These are phyloP conservation scores for Fraxinus quadrangulata DNA, from an alignment of 257 asterid species.

Conservation along the genomic window DNA sequence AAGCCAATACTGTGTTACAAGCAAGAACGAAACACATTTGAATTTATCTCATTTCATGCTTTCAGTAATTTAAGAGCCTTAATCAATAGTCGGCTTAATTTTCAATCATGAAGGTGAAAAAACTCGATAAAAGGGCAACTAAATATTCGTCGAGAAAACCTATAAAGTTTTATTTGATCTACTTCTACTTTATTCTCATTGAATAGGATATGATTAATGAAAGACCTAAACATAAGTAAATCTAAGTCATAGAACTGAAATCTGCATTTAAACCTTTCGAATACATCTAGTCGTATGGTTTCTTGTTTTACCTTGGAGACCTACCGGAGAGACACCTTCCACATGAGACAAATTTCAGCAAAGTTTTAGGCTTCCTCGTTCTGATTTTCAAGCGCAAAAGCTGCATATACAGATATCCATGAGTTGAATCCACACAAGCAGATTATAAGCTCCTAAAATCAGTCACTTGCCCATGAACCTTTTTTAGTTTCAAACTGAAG, in stretches of 20 bases:
- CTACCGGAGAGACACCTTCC: conserved; percentile 75
- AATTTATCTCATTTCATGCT: too few species aligned
- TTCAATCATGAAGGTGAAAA: neutral
- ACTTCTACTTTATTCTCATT: conserved; percentile 42
- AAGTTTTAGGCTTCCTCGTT: conserved; percentile 56
- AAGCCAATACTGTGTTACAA: neutral
- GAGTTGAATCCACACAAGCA: neutral
- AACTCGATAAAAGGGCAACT: neutral
- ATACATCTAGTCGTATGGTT: conserved; percentile 15
- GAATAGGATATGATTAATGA: conserved; percentile 33
- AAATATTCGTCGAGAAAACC: conserved; percentile 17
- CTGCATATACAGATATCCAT: conserved; percentile 42
- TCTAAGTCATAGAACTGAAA: conserved; percentile 16
- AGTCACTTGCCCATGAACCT: neutral
- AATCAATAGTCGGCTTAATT: neutral
- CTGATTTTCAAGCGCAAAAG: conserved; percentile 62
- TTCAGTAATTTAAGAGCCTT: neutral
- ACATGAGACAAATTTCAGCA: conserved; percentile 70
- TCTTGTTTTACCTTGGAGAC: conserved; percentile 55
- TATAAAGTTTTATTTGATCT: conserved; percentile 32
- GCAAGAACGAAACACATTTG: neutral
- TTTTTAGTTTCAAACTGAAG: neutral
- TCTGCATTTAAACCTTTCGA: conserved; percentile 15
- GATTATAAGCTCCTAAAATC: neutral
- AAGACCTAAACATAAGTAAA: conserved; percentile 36